Base-by-base conservation (phyloP, 305 asterid species). In the Fraxinus ornus region DNA sequence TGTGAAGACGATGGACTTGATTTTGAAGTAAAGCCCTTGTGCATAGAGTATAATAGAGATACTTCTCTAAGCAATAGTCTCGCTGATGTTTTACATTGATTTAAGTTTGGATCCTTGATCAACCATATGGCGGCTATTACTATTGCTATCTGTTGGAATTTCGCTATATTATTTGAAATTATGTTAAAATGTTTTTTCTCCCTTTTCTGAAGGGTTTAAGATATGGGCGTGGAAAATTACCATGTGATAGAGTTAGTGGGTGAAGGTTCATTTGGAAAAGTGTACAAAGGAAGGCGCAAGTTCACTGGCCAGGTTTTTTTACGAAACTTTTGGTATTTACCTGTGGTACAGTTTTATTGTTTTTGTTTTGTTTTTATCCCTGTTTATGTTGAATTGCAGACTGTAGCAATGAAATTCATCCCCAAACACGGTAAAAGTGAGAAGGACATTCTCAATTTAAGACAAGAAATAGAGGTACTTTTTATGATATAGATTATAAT, bases 181-280 rank as follows among this genome's bases (percentile, higher is more conserved):
- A 78, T 44, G 76, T 60, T 84, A 17, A 62, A 22, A 22, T 62
- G 32, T 19, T n/a, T 78, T 60, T 73, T 80, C 79, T 21, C 68
- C 68, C 68, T 57, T 19, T 57, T 57, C 37, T 41, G 80, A 37
- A 76, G 88, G 79, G 81, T 77, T 72, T 76, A 82, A 60, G 88
- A 75, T 33, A 97, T 97, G 99, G 95, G 95, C 8, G 94, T 97
- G 17, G 98, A 97, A 55, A 85, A 90, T 81, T 97, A 97, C 84
- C 98, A 95, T 72, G 99, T 97, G 28, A 95, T 92, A 76, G 97
- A 95, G 91, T 97, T 94, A 10, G 98, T 93, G 5, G 99, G 99
- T 1, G 99, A 95, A 88, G 98, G 99, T 15, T 97, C 98, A 10
- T 97, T 97, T n/a, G 99, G 98, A 60, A 95, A 95, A 85, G 99